These are phyloP conservation scores for Saccharomyces uvarum DNA, from an alignment of 1,139 yeast genomes.

Conservation along the genomic window DNA sequence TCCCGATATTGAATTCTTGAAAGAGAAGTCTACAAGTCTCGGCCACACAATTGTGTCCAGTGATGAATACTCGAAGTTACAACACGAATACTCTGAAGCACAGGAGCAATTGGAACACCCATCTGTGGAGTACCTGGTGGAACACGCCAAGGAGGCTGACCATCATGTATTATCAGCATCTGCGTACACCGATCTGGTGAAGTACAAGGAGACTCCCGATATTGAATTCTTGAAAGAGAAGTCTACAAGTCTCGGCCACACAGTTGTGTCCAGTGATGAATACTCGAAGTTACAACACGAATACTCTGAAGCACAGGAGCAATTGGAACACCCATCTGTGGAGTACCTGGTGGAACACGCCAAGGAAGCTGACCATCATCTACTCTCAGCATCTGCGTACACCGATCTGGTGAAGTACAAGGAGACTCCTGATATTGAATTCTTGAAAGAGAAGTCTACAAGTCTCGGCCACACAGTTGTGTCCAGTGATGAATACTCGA, in stretches of 20 bases:
- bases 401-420: conserved; percentile 14
- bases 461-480: conserved; percentile 15
- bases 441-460: conserved; percentile 34
- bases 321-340: conserved; percentile 1
- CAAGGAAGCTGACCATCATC: too few species aligned
- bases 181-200: conserved; percentile 8
- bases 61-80: conserved; percentile 4
- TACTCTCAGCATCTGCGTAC: too few species aligned
- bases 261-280: conserved; percentile 2
- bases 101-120: conserved; percentile 2
- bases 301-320: too few species aligned
- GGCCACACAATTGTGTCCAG: conserved; percentile 1
- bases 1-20: conserved; percentile 7
- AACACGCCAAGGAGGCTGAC: conserved; percentile 4
- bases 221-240: conserved; percentile 32
- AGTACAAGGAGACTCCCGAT: conserved; percentile 22
- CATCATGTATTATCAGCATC: too few species aligned
- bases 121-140: conserved; percentile 7
- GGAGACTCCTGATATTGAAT: conserved; percentile 25
- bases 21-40: conserved; percentile 5
- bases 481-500: conserved; percentile 8
- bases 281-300: background rate
- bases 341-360: conserved; percentile 5
- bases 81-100: conserved; percentile 9
- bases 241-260: conserved; percentile 23